Base-by-base conservation (phyloP, 768 basidiomycete genomes). In the Boletus huronensis region DNA sequence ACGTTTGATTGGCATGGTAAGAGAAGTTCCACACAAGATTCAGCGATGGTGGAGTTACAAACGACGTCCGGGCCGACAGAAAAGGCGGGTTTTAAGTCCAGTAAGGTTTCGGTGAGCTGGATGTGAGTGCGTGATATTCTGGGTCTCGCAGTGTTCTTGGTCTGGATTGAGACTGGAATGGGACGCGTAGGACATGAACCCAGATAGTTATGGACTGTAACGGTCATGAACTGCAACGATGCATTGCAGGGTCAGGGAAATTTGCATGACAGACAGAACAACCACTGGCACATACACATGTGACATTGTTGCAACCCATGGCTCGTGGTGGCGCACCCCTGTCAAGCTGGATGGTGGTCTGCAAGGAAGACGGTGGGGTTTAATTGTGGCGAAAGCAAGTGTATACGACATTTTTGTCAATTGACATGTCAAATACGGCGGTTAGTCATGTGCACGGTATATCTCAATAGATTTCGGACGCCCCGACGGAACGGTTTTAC, bases 1-100 rank as follows among this genome's bases (percentile, higher is more conserved):
- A 66, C 58, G 63, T 60, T 68, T 62, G 49, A 58, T 60, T 49
- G 55, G 66, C 57, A 54, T 64, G 64, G 46, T 19, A 11, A n/a
- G 48, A 45, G 38, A 47, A 39, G 44, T 35, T 47, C 28, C 23
- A 9, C 10, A 23, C 16, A 14, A 3, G 17, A 17, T 14, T 2
- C 38, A 16, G 34, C 14, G 26, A 39, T 2, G 39, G 51, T 34
- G 25, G 34, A 39, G n/a, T 26, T 31, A 17, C 16, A 21, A n/a
- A 28, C 35, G n/a, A 40, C 19, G 36, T 40, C 16, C 16, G 44
- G 17, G 13, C 2, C 14, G 14, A 29, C 19, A 5, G 23, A 23
- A 23, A 35, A 47, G 32, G 39, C 31, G n/a, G 13, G 13, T 5
- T 41, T 46, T 35, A 40, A 13, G 10, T 26, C 38, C 23, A 28